Base-by-base conservation (phyloP, 2,329 filamentous ascomycete genomes). In the Blumeria graminis region DNA sequence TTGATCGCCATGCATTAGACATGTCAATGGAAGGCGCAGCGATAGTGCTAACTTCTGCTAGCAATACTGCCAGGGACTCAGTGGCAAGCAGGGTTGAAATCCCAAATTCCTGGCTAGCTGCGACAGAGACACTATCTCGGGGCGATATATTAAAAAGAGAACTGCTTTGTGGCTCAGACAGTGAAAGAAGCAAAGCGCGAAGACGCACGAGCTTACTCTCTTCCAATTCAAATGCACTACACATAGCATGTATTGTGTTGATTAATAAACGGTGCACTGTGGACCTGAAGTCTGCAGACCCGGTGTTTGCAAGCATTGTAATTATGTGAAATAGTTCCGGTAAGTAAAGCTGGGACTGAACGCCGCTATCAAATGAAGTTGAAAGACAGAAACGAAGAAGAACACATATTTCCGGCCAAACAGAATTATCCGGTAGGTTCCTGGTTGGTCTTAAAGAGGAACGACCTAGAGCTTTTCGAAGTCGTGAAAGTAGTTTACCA, bases 301-400 rank as follows among this genome's bases (percentile, higher is more conserved):
- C 81, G 1, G 77, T 82, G 61, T 83, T 83, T 38, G 78, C 77
- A 32, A 84, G 71, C 78, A 84, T 82, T 0, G 81, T 83, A 58
- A 83, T 78, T 53, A 84, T 72, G 66, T 84, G 81, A 64, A 84
- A 84, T 50, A 84, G 72, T 64, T 84, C 81, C 0, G 81, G 80
- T 6, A 84, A 68, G 61, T 78, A 84, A 48, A 83, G 70, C 65
- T 84, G 80, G 3, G 80, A 75, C 65, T 84, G 81, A 13, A 81
- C 74, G 22, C 79, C 77, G 60, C 76, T 80, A 65, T 83, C 77
- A 60, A 84, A 84, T 1, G 81, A 84, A 55, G 82, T 69, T 1
- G 79, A 76, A 13, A 83, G 69, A 59, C 78, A 82, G 60, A 84
- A 80, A 50, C 80, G 77, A 53, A 84, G 69, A 35, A 84, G 69